These are phyloP conservation scores for Juncus inflexus DNA, from an alignment of 176 grass and related monocot genomes.

Conservation along the genomic window DNA sequence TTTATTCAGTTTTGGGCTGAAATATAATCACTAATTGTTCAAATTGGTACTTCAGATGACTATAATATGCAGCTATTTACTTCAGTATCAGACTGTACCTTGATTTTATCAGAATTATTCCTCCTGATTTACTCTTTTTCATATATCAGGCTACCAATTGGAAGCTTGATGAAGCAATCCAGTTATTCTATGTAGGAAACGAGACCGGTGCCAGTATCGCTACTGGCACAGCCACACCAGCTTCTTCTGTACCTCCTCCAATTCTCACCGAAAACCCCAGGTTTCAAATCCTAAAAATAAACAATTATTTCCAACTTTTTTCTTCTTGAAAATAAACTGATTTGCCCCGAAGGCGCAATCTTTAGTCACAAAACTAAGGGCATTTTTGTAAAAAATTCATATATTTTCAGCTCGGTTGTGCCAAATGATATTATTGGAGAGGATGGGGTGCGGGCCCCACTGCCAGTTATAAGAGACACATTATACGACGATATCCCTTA, in stretches of 20 bases:
- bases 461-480: conserved; percentile 80
- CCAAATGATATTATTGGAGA: conserved; percentile 47
- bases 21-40: no score
- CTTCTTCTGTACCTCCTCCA: conserved; percentile 22
- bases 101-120: background rate
- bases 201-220: conserved; percentile 41
- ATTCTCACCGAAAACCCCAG: conserved; percentile 28
- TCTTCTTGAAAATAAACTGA: no score
- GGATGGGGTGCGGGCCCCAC: conserved; percentile 68
- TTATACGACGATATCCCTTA: conserved; percentile 63
- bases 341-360: no score
- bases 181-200: conserved; percentile 80
- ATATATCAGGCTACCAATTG: conserved; percentile 65
- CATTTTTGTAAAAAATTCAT: no score
- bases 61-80: no score
- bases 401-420: background rate
- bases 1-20: no score
- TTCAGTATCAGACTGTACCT: no score
- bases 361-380: no score
- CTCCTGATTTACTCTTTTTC: background rate
- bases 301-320: no score
- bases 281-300: background rate
- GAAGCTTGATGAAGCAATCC: conserved; percentile 84
- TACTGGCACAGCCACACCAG: background rate
- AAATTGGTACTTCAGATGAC: no score